Evolutionary conservation across 2,329 filamentous ascomycete species (phyloP).

Genomic region (Apiospora pterosperma): DNA sequence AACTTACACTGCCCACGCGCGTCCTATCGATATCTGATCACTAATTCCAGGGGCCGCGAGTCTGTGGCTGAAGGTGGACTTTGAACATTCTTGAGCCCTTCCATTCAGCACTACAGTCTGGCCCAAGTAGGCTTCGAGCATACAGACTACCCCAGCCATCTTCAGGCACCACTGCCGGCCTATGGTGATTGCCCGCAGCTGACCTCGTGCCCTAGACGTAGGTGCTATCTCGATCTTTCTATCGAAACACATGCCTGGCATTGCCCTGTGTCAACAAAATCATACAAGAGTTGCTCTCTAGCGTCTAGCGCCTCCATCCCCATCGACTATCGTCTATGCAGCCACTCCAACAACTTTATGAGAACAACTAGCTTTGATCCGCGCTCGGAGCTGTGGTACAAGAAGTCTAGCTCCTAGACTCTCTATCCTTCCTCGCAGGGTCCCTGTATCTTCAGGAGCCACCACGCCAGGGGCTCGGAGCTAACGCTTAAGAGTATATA

Average conservation of each 20-base stretch:
- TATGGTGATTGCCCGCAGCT: background rate
- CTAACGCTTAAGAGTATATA: slow-evolving; percentile 30
- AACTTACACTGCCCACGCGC: background rate
- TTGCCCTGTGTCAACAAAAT: background rate
- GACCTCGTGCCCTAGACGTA: background rate
- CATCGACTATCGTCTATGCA: slow-evolving; percentile 25
- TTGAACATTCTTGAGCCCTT: background rate
- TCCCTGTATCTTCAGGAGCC: slow-evolving; percentile 28
- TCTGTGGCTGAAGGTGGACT: background rate
- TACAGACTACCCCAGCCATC: background rate
- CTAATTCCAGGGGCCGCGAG: background rate
- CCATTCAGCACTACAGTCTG: background rate
- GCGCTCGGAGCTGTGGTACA: slow-evolving; percentile 22
- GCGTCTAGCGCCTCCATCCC: slow-evolving; percentile 16
- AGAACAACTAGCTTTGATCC: slow-evolving; percentile 20
- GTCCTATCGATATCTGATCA: background rate
- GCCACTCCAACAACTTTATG: slow-evolving; percentile 14
- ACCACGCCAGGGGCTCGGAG: slow-evolving; percentile 22
- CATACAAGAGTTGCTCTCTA: background rate
- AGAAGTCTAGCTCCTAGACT: slow-evolving; percentile 18
- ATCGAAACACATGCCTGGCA: background rate
- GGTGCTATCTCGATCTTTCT: background rate
- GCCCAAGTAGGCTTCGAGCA: background rate
- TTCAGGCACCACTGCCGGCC: background rate
- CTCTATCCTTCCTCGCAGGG: slow-evolving; percentile 19